A percentile compares a stretch with the other conserved stretches of the same genome.
Evolutionary conservation across 495 filamentous ascomycete genomes (phyloP).

Genomic region (Podospora anserina): DNA sequence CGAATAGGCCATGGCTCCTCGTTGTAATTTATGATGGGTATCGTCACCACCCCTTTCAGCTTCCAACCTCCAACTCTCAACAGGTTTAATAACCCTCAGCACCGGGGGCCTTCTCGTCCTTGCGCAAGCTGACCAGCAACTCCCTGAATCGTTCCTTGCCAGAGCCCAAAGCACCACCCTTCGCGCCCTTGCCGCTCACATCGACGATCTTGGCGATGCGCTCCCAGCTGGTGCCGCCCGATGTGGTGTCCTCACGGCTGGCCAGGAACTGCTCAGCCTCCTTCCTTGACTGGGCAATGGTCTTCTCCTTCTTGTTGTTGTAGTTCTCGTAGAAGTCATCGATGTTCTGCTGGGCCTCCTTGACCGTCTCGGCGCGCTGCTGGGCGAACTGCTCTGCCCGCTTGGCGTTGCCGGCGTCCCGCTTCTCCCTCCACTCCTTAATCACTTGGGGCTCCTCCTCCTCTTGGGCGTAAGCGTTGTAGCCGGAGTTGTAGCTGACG

Average conservation of each 20-base stretch:
- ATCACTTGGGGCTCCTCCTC: constrained; percentile 88
- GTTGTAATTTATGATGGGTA: not conserved
- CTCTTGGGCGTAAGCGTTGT: constrained; percentile 47
- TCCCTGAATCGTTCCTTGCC: constrained; percentile 96
- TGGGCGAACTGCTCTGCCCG: constrained; percentile 71
- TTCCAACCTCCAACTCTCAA: not conserved
- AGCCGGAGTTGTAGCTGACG: constrained; percentile 69
- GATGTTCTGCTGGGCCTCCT: constrained; percentile 81
- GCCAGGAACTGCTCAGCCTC: constrained; percentile 95
- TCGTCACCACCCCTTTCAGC: not conserved
- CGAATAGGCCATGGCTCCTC: not conserved
- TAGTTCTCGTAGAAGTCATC: constrained; percentile 99
- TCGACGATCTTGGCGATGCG: constrained; percentile 95
- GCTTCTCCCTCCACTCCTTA: constrained; percentile 86
- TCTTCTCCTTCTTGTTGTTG: constrained; percentile 94
- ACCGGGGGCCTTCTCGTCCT: constrained; percentile 91
- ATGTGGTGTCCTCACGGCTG: constrained; percentile 83
- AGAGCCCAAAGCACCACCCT: constrained; percentile 78
- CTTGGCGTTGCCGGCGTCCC: constrained; percentile 70
- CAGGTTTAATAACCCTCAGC: constrained; percentile 53
- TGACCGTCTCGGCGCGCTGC: constrained; percentile 76
- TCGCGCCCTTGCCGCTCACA: constrained; percentile 85
- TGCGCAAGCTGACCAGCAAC: constrained; percentile 79
- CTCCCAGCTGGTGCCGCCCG: constrained; percentile 97
- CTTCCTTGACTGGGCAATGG: constrained; percentile 72